phyloP scores from a whole-genome alignment of 2,329 filamentous ascomycete genomes.

The Thielaviopsis musarum region DNA sequence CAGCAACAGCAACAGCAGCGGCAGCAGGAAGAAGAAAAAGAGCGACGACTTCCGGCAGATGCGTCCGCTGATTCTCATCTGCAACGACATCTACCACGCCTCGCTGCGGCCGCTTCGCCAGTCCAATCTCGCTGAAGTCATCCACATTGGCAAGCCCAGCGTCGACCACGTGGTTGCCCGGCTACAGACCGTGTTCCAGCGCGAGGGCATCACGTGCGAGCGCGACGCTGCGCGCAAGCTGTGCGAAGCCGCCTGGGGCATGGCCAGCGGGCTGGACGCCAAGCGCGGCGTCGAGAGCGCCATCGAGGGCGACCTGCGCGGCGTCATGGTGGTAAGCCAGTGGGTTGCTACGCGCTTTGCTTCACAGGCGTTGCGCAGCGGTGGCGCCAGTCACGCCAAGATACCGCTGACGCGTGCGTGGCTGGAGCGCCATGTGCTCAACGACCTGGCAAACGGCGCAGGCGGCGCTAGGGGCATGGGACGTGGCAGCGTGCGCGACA shows the following conservation, averaged over 20 bases:
- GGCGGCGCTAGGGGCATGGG: conserved; percentile 56
- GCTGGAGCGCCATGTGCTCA: conserved; percentile 56
- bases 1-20: conserved; percentile 17
- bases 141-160: conserved; percentile 79
- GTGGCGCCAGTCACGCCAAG: conserved; percentile 12
- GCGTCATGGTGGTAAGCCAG: conserved; percentile 72
- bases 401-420: conserved; percentile 51
- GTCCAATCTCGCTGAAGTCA: conserved; percentile 69
- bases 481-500: conserved; percentile 54
- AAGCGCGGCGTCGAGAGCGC: conserved; percentile 50
- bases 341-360: conserved; percentile 65
- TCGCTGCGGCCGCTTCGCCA: conserved; percentile 76
- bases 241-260: conserved; percentile 71
- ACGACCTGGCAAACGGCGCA: conserved; percentile 51
- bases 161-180: conserved; percentile 71
- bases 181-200: conserved; percentile 70
- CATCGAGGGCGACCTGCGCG: conserved; percentile 59
- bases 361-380: conserved; percentile 25
- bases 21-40: conserved; percentile 42
- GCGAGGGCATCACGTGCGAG: conserved; percentile 77
- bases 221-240: conserved; percentile 73
- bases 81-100: conserved; percentile 92
- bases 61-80: conserved; percentile 81
- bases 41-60: conserved; percentile 76
- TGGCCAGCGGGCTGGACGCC: conserved; percentile 53